These are phyloP conservation scores for Begonia peltatifolia DNA, from an alignment of 306 rosid genomes.

Conservation along the genomic window DNA sequence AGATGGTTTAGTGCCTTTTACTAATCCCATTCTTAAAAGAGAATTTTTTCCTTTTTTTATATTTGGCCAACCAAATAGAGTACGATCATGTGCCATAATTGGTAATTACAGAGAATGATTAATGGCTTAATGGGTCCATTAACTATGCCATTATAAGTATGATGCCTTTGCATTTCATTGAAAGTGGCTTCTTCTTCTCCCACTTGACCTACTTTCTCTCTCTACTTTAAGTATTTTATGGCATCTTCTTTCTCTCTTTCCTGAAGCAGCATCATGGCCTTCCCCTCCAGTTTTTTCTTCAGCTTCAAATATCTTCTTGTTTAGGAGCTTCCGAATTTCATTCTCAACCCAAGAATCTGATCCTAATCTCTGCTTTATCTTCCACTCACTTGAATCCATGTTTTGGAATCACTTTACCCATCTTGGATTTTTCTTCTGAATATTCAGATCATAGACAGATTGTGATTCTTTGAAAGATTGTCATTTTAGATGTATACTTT, in stretches of 20 bases:
- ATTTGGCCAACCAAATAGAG: no score
- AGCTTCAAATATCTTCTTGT: background rate
- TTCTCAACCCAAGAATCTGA: constrained; percentile 39
- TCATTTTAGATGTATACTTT: no score
- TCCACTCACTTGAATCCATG: constrained; percentile 11
- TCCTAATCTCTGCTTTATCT: constrained; percentile 20
- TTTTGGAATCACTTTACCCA: constrained; percentile 29
- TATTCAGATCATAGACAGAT: constrained; percentile 17
- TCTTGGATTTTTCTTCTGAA: constrained; percentile 16
- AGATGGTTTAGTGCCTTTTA: no score
- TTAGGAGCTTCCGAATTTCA: constrained; percentile 8
- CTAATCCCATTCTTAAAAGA: no score
- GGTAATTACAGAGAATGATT: no score
- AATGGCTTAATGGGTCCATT: no score
- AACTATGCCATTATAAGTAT: no score
- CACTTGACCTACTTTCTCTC: background rate
- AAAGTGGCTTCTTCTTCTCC: background rate
- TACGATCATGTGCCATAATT: no score
- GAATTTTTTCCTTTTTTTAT: no score
- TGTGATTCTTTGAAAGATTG: constrained; percentile 5
- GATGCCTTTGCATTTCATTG: background rate
- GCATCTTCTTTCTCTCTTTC: background rate
- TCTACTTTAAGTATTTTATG: background rate
- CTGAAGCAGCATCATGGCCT: background rate
- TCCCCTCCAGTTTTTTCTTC: background rate